These are phyloP conservation scores for Globisporangium polare DNA, from an alignment of 352 stramenopile genomes.

Conservation along the genomic window DNA sequence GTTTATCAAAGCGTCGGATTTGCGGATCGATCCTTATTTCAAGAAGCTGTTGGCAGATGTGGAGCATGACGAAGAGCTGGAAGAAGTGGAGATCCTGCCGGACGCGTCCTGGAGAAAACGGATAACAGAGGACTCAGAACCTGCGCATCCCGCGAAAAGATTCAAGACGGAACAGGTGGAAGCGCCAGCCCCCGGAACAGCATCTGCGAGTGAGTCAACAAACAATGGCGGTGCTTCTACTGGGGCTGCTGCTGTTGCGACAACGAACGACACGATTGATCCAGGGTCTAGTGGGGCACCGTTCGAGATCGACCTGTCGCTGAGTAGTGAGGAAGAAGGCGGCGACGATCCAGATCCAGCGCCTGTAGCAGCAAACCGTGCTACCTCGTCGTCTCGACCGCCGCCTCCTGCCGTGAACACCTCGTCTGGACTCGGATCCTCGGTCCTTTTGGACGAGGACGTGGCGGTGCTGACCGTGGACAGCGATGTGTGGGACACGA, in stretches of 20 bases:
- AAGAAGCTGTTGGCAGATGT: constrained; percentile 87
- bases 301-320: constrained; percentile 69
- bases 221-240: neutral
- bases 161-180: constrained; percentile 49
- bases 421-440: constrained; percentile 8
- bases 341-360: constrained; percentile 17
- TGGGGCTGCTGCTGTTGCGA: constrained; percentile 11
- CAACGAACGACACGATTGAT: constrained; percentile 10
- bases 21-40: constrained; percentile 88
- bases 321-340: constrained; percentile 70
- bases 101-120: constrained; percentile 80
- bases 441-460: constrained; percentile 54
- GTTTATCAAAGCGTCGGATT: constrained; percentile 87
- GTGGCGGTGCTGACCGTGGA: constrained; percentile 62
- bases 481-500: constrained; percentile 61
- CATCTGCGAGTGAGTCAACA: neutral
- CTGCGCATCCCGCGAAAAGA: constrained; percentile 40
- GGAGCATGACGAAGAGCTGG: constrained; percentile 70
- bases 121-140: constrained; percentile 40
- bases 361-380: constrained; percentile 6
- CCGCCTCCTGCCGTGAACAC: constrained; percentile 6
- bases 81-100: constrained; percentile 89
- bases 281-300: constrained; percentile 31
- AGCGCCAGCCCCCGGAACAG: neutral
- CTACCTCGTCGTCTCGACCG: constrained; percentile 1